phyloP scores from a whole-genome alignment of 140 eudicot species.

The Erigeron philadelphicus region DNA sequence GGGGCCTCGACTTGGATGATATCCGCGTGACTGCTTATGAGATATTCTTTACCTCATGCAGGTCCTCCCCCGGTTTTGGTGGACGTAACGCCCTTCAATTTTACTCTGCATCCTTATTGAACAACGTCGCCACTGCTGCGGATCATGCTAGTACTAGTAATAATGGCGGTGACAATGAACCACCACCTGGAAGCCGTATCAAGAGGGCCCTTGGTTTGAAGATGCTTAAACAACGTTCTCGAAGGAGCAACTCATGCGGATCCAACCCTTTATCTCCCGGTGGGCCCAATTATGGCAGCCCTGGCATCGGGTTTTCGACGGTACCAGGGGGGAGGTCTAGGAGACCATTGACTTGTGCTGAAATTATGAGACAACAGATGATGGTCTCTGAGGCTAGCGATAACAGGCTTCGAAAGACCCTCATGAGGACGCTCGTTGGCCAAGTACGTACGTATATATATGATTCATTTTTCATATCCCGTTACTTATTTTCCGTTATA shows the following conservation, averaged over 20 bases:
- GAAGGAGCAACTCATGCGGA: constrained; percentile 35
- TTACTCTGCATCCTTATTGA: constrained; percentile 23
- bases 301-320: constrained; percentile 38
- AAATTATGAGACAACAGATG: constrained; percentile 95
- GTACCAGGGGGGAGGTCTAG: constrained; percentile 36
- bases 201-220: constrained; percentile 79
- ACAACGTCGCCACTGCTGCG: not conserved
- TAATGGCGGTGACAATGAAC: constrained; percentile 26
- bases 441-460: constrained; percentile 38
- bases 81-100: constrained; percentile 52
- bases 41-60: constrained; percentile 80
- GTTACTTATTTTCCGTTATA: not conserved
- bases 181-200: constrained; percentile 46
- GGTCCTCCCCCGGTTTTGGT: constrained; percentile 97
- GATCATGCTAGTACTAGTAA: constrained; percentile 6
- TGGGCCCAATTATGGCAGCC: constrained; percentile 8
- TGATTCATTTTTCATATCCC: not conserved
- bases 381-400: constrained; percentile 83
- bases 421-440: constrained; percentile 96
- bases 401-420: constrained; percentile 79
- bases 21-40: constrained; percentile 73
- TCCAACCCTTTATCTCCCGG: constrained; percentile 37
- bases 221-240: constrained; percentile 44
- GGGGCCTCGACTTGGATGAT: constrained; percentile 60
- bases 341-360: constrained; percentile 84